Conservation (phyloP, 768 basidiomycete species). For the Lactarius sanguifluus region DNA sequence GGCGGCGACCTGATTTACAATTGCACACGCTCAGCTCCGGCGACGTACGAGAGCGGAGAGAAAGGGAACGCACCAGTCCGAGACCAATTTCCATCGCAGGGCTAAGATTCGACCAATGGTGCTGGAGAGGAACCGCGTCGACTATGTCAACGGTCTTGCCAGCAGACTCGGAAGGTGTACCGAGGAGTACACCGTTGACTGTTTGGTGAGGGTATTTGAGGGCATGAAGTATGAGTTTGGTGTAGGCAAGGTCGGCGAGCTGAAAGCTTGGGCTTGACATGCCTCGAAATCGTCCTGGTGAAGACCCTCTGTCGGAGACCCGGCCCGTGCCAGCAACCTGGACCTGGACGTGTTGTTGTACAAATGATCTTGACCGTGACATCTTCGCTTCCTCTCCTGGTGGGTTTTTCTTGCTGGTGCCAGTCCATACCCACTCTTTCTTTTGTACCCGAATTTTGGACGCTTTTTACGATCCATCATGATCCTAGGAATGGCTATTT, state of each 20-base stretch:
- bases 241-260: conserved; percentile 60
- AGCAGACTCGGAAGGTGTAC: conserved; percentile 36
- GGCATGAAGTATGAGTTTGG: conserved; percentile 75
- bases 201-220: conserved; percentile 74
- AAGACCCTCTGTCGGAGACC: not conserved
- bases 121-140: conserved; percentile 75
- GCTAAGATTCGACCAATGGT: conserved; percentile 82
- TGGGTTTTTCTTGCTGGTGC: not conserved
- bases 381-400: not conserved
- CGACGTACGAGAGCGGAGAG: not conserved
- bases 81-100: conserved; percentile 87
- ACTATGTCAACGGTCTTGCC: conserved; percentile 47
- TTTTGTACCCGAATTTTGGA: not conserved
- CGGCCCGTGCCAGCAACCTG: not conserved
- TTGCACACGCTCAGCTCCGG: not conserved
- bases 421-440: not conserved
- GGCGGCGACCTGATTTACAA: conserved; percentile 49
- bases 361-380: not conserved
- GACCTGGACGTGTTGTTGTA: not conserved
- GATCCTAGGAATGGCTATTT: not conserved
- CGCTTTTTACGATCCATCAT: not conserved
- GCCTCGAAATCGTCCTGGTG: not conserved
- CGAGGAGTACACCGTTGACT: conserved; percentile 80
- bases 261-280: conserved; percentile 41
- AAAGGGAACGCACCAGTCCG: conserved; percentile 54